Evolutionary conservation across 352 stramenopile species (phyloP).

Genomic region (Pythium guiyangense): DNA sequence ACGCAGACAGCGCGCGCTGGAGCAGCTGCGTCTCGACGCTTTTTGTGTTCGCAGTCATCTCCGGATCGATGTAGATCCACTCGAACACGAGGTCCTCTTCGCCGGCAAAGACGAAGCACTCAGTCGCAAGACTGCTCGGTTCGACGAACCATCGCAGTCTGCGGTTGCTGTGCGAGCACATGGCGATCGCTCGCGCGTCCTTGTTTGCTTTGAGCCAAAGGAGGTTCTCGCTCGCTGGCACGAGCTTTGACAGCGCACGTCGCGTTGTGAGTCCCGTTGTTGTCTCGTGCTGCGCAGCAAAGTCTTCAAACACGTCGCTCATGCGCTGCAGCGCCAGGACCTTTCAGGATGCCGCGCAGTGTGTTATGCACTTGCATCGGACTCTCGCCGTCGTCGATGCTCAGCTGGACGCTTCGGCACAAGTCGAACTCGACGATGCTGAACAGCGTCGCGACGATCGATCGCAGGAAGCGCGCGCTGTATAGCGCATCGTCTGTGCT

Average conservation of each 20-base stretch:
- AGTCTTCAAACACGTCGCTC: background rate
- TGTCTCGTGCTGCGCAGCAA: background rate
- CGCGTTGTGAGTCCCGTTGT: background rate
- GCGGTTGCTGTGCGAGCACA: background rate
- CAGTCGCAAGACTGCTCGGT: constrained; percentile 1
- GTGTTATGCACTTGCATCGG: background rate
- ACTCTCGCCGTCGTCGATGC: constrained; percentile 1
- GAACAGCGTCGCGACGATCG: background rate
- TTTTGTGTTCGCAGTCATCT: background rate
- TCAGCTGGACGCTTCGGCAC: background rate
- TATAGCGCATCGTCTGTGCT: background rate
- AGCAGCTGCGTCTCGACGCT: background rate
- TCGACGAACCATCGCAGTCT: constrained; percentile 19
- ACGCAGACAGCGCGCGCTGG: background rate
- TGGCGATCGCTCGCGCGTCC: constrained; percentile 1
- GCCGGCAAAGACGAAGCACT: constrained; percentile 17
- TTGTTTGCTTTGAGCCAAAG: constrained; percentile 2
- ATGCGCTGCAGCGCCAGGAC: background rate
- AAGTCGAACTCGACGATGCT: constrained; percentile 7
- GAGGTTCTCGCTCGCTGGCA: background rate
- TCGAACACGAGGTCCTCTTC: constrained; percentile 22
- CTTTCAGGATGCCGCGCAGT: constrained; percentile 1
- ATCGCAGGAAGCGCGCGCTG: background rate
- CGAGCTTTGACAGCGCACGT: background rate
- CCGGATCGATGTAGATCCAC: constrained; percentile 15